Evolutionary conservation across 2,329 filamentous ascomycete genomes (phyloP), one percentile per base, ranked within the genome.

Genomic region (Alternaria brassicicola): DNA sequence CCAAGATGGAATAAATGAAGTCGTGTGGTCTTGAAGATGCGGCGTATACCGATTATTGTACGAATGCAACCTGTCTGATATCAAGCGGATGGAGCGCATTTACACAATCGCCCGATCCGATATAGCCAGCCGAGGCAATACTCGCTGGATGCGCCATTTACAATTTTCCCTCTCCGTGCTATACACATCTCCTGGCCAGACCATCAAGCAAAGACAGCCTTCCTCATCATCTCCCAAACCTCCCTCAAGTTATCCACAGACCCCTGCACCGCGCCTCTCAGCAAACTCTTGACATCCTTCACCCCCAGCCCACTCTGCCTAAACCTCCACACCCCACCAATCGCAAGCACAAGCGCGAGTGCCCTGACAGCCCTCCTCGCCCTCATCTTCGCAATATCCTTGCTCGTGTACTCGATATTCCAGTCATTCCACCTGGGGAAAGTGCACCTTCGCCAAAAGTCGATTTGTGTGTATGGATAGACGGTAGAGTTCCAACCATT

Each of bases 401-500:
- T 83, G 9, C 61, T 64, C 2, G 84, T 86, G 52, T 83, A 83
- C 33, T 73, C 76, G 15, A 83, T 79, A 17, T 80, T 78, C 84
- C 84, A 86, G 60, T 86, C 79, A n/a, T 64, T 73, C 81, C 82
- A 86, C 23, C 75, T 79, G 2, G 83, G 83, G 61, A 85, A 86
- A 60, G 78, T 79, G 71, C 82, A 85, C 10, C 80, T 72, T 19
- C 80, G 70, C 50, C 74, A 79, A 66, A 84, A 85, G 65, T 83
- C 79, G 36, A 85, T 70, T 68, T 86, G 84, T 1, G 79, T 78
- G 47, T 72, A 77, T 61, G 77, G 77, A 46, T 50, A 97, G 82
- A 59, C 93, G 89, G 59, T 94, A 85, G 81, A 90, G 96, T 55
- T 88, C 84, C 84, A 86, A 74, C 78, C 98, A 91, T 25, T 97